phyloP scores from a whole-genome alignment of 2,329 filamentous ascomycete species.

The Onygena corvina region DNA sequence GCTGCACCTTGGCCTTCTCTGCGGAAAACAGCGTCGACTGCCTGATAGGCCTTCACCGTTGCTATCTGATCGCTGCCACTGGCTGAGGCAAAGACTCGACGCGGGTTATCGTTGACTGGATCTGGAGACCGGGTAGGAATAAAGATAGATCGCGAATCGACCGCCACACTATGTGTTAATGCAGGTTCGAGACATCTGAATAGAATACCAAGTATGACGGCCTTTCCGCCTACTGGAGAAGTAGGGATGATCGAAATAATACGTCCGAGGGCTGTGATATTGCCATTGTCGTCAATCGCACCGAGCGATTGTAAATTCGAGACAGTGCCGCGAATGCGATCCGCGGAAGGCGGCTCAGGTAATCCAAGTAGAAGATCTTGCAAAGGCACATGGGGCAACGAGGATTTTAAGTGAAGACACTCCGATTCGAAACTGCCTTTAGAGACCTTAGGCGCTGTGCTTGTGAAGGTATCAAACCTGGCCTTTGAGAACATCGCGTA shows the following conservation, averaged over 20 bases:
- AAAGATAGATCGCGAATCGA: constrained; percentile 25
- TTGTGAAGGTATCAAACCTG: constrained; percentile 25
- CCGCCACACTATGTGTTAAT: constrained; percentile 33
- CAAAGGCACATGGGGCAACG: constrained; percentile 30
- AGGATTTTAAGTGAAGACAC: constrained; percentile 35
- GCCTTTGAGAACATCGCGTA: constrained; percentile 37
- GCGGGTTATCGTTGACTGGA: constrained; percentile 11
- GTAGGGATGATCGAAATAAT: constrained; percentile 34
- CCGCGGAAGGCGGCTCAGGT: constrained; percentile 35
- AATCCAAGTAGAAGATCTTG: constrained; percentile 32
- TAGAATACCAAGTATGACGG: constrained; percentile 40
- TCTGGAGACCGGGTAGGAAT: constrained; percentile 13
- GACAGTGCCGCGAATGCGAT: constrained; percentile 30
- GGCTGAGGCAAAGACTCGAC: constrained; percentile 24
- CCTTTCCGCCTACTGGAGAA: constrained; percentile 37
- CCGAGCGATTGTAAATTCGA: constrained; percentile 30
- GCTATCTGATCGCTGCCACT: constrained; percentile 38
- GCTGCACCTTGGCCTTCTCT: constrained; percentile 23
- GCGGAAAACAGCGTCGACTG: constrained; percentile 25
- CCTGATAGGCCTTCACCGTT: constrained; percentile 34
- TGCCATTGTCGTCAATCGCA: constrained; percentile 34
- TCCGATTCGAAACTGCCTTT: constrained; percentile 35
- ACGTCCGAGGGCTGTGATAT: constrained; percentile 37
- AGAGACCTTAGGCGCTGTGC: constrained; percentile 32
- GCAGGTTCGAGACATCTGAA: constrained; percentile 43